phyloP scores from a whole-genome alignment of 495 filamentous ascomycete genomes.

The Penicillium salamii region DNA sequence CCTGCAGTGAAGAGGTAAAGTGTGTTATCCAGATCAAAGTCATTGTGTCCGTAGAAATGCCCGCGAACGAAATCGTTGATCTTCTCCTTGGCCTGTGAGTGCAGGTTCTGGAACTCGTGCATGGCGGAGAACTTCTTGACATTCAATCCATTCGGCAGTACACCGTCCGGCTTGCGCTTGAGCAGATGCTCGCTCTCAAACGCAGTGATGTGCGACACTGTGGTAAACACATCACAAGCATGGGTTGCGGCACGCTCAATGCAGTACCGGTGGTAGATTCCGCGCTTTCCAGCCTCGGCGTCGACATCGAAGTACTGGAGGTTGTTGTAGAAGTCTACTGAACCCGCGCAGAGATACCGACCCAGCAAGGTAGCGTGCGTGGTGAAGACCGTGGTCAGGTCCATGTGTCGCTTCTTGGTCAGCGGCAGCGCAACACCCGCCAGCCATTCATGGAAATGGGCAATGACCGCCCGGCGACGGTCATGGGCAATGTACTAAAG shows the following conservation, averaged over 20 bases:
- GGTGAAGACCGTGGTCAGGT: constrained; percentile 97
- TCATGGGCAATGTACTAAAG: constrained; percentile 88
- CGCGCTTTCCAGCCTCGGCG: constrained; percentile 93
- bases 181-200: constrained; percentile 97
- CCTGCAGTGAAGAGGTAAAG: constrained; percentile 98
- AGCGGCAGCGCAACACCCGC: constrained; percentile 94
- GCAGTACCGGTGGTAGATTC: constrained; percentile 98
- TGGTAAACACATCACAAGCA: constrained; percentile 93
- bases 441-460: constrained; percentile 98
- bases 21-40: constrained; percentile 94
- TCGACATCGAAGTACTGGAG: constrained; percentile 97
- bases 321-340: constrained; percentile 99
- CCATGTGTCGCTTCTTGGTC: constrained; percentile 88
- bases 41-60: constrained; percentile 97
- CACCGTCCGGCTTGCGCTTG: constrained; percentile 96
- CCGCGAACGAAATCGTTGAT: constrained; percentile 98
- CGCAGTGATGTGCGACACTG: constrained; percentile 96
- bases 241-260: constrained; percentile 93
- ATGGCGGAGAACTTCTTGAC: constrained; percentile 98
- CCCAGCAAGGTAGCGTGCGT: constrained; percentile 95
- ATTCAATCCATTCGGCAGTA: constrained; percentile 93
- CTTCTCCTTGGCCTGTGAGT: constrained; percentile 93
- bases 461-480: constrained; percentile 83
- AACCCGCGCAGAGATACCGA: constrained; percentile 93
- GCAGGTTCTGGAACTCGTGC: constrained; percentile 98